Evolutionary conservation across 352 stramenopile species (phyloP).

Genomic region (Phytophthora syringae): DNA sequence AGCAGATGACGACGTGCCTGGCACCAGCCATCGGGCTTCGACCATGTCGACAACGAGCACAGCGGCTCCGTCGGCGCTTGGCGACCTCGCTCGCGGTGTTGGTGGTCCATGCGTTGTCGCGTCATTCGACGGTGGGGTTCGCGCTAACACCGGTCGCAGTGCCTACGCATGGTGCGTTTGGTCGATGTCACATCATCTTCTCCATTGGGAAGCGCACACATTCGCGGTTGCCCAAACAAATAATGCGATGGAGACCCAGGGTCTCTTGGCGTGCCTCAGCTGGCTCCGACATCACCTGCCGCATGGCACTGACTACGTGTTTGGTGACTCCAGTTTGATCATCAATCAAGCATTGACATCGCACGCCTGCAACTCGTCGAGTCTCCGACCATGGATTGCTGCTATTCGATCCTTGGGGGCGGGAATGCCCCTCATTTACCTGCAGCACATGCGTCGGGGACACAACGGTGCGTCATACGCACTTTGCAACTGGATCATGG

Average conservation of each 20-base stretch:
- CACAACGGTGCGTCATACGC: slow-evolving; percentile 7
- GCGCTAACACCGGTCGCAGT: not conserved
- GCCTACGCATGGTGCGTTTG: slow-evolving; percentile 30
- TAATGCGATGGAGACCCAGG: slow-evolving; percentile 39
- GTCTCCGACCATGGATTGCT: slow-evolving; percentile 13
- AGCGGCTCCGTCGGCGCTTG: no score
- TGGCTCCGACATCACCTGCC: slow-evolving; percentile 1
- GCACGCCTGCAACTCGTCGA: not conserved
- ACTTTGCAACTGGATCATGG: slow-evolving; percentile 33
- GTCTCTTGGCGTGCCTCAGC: slow-evolving; percentile 11
- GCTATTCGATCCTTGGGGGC: slow-evolving; percentile 14
- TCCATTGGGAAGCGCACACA: slow-evolving; percentile 8
- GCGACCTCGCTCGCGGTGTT: no score
- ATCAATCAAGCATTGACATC: slow-evolving; percentile 9
- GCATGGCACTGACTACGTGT: not conserved
- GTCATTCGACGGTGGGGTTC: slow-evolving; percentile 19
- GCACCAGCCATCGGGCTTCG: no score
- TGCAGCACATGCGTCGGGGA: slow-evolving; percentile 3
- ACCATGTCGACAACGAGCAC: no score
- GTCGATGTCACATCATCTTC: not conserved
- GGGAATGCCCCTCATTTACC: not conserved
- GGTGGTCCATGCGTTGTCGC: not conserved
- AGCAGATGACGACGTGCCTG: no score
- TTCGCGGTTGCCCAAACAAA: slow-evolving; percentile 18
- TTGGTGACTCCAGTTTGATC: slow-evolving; percentile 26